Percentiles rank a stretch among this genome's conserved stretches.
phyloP scores from a whole-genome alignment of 768 basidiomycete genomes.

The Cantharellus anzutake region DNA sequence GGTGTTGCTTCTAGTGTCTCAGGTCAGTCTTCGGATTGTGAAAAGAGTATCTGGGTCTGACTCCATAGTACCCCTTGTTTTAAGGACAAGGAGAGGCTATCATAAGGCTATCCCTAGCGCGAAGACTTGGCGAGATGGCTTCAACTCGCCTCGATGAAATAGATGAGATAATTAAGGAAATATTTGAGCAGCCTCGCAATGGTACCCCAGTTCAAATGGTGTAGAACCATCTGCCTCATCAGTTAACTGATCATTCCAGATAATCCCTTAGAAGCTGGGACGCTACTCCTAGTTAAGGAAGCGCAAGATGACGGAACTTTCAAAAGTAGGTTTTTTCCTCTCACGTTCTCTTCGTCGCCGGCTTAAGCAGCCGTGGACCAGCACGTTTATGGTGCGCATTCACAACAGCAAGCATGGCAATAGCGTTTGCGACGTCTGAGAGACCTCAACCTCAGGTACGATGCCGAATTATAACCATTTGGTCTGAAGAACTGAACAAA shows the following conservation, averaged over 20 bases:
- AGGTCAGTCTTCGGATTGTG: conserved; percentile 18
- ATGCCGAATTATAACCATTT: too few relatives aligned
- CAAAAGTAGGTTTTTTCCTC: neutral
- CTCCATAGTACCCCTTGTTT: neutral
- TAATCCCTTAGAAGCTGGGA: conserved; percentile 34
- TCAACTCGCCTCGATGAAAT: conserved; percentile 21
- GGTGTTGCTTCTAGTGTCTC: conserved; percentile 55
- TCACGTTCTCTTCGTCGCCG: neutral
- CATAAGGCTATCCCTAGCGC: neutral
- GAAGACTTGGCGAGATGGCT: neutral
- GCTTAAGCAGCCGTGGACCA: conserved; percentile 12
- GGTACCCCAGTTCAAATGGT: too few relatives aligned
- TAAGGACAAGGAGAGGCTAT: neutral
- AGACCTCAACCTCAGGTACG: conserved; percentile 39
- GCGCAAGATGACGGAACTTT: conserved; percentile 12
- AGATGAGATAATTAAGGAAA: conserved; percentile 31
- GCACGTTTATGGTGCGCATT: conserved; percentile 71
- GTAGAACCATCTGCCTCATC: neutral
- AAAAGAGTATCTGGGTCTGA: too few relatives aligned
- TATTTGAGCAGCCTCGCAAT: conserved; percentile 16
- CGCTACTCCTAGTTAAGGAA: conserved; percentile 40
- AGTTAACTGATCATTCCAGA: conserved; percentile 17
- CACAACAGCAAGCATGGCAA: conserved; percentile 66
- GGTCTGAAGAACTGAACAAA: too few relatives aligned
- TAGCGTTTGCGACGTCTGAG: conserved; percentile 43